Base-by-base conservation (phyloP, 495 filamentous ascomycete genomes). In the Hypoxylon crocopeplum region DNA sequence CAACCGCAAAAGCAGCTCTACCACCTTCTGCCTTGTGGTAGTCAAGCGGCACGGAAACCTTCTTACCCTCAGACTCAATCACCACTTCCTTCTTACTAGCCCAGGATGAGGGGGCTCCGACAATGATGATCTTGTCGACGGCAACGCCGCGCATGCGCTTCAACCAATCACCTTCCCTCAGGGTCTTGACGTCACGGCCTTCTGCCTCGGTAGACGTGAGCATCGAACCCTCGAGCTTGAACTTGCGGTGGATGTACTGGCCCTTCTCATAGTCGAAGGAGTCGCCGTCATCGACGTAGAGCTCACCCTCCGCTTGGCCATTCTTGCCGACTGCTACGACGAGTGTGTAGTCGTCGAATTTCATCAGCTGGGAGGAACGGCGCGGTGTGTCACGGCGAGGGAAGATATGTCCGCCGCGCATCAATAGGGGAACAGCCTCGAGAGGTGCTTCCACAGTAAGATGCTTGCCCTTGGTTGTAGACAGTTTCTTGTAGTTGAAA, bases 281-380 rank as follows among this genome's bases (percentile, higher is more conserved):
- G 75, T 97, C 92, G 20, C 94, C 95, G 62, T 98, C 94, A 65
- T 98, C 94, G 41, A 95, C 76, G 64, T 98, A 98, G 21, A 98
- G 75, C 3, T 85, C 84, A 21, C 94, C 94, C 44, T 89, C 85
- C 0, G 94, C 92, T 46, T 84, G 80, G 37, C 86, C 86, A 25
- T 84, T 79, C 66, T 86, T 84, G 61, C 83, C 76, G n/a, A 96
- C 75, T 1, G 86, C 83, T 3, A 98, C 77, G 30, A 98, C 85
- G 1, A 98, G 82, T 7, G 94, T 98, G 73, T 96, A 96, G 5
- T 93, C 92, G 68, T 98, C 94, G 75, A 84, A 95, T 64, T 84
- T 87, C 95, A 98, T 97, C 7, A 97, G 78, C 5, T 88, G 88
- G 48, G 85, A 88, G 60, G 88, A 93, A 45, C 92, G 84, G 34